Evolutionary conservation across 2,329 filamentous ascomycete genomes (phyloP).

Genomic region (Colletotrichum godetiae): DNA sequence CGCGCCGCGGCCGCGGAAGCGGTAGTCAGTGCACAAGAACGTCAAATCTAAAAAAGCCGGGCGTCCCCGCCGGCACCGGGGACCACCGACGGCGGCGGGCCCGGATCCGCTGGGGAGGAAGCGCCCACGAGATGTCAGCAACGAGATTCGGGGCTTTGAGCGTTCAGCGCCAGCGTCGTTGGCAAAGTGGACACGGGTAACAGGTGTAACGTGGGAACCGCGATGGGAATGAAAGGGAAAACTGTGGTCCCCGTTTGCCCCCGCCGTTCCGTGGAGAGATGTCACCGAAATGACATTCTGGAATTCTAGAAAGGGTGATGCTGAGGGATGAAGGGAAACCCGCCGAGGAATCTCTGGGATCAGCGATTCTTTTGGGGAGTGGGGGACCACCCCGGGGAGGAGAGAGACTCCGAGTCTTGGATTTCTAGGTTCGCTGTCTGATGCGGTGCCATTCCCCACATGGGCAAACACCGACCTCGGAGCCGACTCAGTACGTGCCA

Average conservation of each 20-base stretch:
- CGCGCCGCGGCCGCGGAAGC: slow-evolving; percentile 48
- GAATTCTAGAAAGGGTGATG: not conserved
- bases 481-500: not conserved
- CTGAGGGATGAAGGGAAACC: not conserved
- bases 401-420: not conserved
- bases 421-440: not conserved
- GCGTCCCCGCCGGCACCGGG: too few relatives aligned
- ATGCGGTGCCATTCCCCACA: not conserved
- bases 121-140: slow-evolving; percentile 3
- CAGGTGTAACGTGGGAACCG: not conserved
- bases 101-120: not conserved
- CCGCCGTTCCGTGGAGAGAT: slow-evolving; percentile 2
- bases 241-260: not conserved
- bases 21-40: slow-evolving; percentile 52
- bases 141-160: not conserved
- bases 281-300: slow-evolving; percentile 5
- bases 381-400: not conserved
- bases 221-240: not conserved
- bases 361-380: not conserved
- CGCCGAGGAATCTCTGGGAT: not conserved
- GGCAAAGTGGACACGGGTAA: not conserved
- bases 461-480: not conserved
- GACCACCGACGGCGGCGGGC: too few relatives aligned
- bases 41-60: slow-evolving; percentile 45
- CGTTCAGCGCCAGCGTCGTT: not conserved